phyloP scores from a whole-genome alignment of 2,329 filamentous ascomycete genomes.

The Claviceps quebecensis region DNA sequence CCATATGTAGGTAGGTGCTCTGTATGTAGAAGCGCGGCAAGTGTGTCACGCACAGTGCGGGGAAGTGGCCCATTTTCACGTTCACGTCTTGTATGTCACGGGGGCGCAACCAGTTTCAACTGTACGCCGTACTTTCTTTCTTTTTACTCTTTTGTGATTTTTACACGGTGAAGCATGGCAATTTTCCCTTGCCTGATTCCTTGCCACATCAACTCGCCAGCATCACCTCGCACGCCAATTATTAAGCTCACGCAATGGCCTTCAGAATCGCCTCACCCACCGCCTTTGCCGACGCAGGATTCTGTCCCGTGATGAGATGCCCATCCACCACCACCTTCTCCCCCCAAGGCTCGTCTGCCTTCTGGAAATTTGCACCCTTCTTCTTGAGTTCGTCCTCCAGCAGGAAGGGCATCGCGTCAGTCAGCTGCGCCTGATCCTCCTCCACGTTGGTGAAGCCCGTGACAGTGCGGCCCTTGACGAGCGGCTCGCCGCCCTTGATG shows the following conservation, averaged over 20 bases:
- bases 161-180: no score
- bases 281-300: constrained; percentile 36
- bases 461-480: constrained; percentile 42
- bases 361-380: constrained; percentile 40
- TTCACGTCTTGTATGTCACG: no score
- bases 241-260: constrained; percentile 20
- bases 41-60: no score
- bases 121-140: no score
- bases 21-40: no score
- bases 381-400: constrained; percentile 41
- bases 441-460: constrained; percentile 51
- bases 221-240: background rate
- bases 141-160: background rate
- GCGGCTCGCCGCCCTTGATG: constrained; percentile 30
- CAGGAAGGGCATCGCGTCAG: constrained; percentile 41
- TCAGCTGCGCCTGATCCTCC: constrained; percentile 31
- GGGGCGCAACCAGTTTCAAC: no score
- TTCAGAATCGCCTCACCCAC: constrained; percentile 38
- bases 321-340: constrained; percentile 37
- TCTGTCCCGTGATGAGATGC: constrained; percentile 43
- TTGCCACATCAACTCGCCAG: background rate
- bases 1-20: no score
- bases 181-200: no score
- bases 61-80: no score
- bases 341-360: constrained; percentile 36